A percentile compares a stretch with the other conserved stretches of the same genome.
phyloP scores from a whole-genome alignment of 179 eudicot genomes.

The Gypsophila paniculata region DNA sequence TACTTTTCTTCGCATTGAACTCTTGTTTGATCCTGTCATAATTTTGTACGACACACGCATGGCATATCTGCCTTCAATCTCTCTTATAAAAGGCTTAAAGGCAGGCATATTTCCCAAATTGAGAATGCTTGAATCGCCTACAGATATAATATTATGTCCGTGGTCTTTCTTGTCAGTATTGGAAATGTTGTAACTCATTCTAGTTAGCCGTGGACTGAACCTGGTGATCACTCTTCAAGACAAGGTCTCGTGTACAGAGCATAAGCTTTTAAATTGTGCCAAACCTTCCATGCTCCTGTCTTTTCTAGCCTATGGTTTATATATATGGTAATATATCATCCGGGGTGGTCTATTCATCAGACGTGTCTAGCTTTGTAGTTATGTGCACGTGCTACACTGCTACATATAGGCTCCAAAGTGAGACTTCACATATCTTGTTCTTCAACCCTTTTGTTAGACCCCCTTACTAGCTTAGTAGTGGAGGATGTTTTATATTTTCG shows the following conservation, averaged over 20 bases:
- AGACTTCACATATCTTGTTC: neutral
- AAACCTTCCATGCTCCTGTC: neutral
- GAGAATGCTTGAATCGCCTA: neutral
- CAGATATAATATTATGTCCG: neutral
- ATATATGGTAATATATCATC: neutral
- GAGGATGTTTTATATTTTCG: neutral
- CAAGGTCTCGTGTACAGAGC: neutral
- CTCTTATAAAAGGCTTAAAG: neutral
- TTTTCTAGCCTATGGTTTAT: neutral
- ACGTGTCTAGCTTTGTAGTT: neutral
- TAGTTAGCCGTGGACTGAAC: neutral
- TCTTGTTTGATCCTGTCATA: neutral
- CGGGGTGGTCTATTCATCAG: neutral
- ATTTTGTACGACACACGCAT: neutral
- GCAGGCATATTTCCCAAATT: neutral
- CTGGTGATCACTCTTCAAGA: neutral
- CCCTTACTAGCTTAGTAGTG: neutral
- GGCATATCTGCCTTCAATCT: neutral
- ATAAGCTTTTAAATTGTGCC: neutral
- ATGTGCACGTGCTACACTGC: neutral
- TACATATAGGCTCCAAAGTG: neutral
- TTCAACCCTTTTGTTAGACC: neutral
- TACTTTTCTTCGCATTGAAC: neutral
- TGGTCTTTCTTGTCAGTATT: neutral
- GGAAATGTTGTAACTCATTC: neutral